These are phyloP conservation scores for Erysimum cheiranthoides DNA, from an alignment of 345 rosid genomes.

Conservation along the genomic window DNA sequence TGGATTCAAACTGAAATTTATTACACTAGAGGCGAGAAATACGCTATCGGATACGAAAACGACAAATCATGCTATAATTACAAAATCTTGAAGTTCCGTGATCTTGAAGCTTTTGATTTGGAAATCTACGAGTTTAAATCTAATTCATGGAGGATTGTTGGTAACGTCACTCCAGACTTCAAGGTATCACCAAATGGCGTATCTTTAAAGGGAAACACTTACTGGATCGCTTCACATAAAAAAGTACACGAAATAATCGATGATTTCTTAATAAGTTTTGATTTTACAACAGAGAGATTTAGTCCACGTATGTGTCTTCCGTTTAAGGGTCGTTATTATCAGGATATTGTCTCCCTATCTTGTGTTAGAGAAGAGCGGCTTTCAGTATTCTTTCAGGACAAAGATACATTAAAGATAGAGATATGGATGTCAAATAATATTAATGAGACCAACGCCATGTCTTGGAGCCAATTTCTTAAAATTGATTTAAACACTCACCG, in stretches of 20 bases:
- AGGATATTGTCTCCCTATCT: neutral
- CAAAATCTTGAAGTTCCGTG: neutral
- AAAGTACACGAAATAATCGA: too few relatives aligned
- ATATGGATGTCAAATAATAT: constrained; percentile 11
- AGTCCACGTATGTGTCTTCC: neutral
- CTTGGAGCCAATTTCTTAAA: constrained; percentile 3
- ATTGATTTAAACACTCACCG: neutral
- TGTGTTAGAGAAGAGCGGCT: neutral
- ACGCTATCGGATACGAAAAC: neutral
- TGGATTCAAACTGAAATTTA: neutral
- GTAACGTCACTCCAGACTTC: neutral
- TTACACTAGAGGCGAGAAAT: neutral
- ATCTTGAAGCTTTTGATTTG: neutral
- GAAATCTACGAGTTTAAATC: constrained; percentile 9
- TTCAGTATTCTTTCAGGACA: neutral
- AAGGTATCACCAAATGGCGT: neutral
- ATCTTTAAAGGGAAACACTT: constrained; percentile 12
- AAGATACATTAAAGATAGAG: neutral
- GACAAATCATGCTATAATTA: neutral
- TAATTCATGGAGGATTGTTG: constrained; percentile 2
- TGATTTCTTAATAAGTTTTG: neutral
- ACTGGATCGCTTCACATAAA: neutral
- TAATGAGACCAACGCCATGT: neutral
- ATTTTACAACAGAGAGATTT: constrained; percentile 2
- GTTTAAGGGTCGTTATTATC: neutral